Evolutionary conservation across 768 basidiomycete genomes (phyloP).

Genomic region (Naganishia vishniacii): DNA sequence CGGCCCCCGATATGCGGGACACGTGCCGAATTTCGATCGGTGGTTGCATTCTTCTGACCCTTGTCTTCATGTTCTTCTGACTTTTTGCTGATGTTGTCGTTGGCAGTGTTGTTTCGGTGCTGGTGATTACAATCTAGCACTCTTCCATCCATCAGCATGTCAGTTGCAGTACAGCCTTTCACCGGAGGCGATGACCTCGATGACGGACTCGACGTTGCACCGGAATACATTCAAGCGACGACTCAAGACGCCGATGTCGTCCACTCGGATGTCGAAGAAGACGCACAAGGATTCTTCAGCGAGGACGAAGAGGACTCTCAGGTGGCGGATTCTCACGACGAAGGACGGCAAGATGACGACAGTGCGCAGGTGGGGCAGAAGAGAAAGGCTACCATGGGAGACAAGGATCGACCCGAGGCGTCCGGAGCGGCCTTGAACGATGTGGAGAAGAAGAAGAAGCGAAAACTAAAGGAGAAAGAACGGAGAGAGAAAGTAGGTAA

Average conservation of each 20-base stretch:
- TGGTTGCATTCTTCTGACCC: conserved; percentile 5
- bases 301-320: conserved; percentile 28
- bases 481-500: conserved; percentile 42
- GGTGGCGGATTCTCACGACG: conserved; percentile 5
- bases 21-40: conserved; percentile 18
- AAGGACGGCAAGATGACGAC: conserved; percentile 25
- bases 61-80: too few relatives aligned
- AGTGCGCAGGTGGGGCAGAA: conserved; percentile 14
- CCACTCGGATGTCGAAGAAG: conserved; percentile 25
- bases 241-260: conserved; percentile 28
- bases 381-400: conserved; percentile 20
- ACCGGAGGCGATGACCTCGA: conserved; percentile 43
- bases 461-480: conserved; percentile 46
- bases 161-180: conserved; percentile 3
- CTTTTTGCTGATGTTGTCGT: too few relatives aligned
- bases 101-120: too few relatives aligned
- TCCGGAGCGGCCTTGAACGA: conserved; percentile 1
- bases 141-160: not conserved
- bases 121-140: too few relatives aligned
- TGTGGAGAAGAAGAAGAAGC: conserved; percentile 40
- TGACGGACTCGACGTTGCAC: conserved; percentile 44
- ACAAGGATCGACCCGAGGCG: not conserved
- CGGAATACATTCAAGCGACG: conserved; percentile 37
- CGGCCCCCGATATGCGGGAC: not conserved
- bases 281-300: conserved; percentile 21